Conservation (phyloP, 2,329 filamentous ascomycete genomes). For the Arthrobotrys musiformis region DNA sequence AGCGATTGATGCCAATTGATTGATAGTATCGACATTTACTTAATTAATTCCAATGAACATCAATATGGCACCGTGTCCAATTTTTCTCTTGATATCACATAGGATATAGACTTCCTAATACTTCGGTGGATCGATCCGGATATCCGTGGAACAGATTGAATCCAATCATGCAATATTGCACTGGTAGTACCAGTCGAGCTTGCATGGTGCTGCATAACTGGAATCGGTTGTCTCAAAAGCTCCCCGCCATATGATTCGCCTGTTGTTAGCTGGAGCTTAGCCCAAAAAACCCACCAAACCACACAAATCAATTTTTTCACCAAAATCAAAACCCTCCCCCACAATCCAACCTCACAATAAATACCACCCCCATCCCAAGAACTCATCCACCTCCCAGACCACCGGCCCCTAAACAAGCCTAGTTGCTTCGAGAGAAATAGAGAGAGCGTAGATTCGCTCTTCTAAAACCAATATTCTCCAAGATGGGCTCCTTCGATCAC, state of each 20-base stretch:
- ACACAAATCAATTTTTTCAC: constrained; percentile 49
- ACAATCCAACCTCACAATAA: constrained; percentile 33
- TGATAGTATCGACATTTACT: too few species aligned
- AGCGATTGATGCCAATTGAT: constrained; percentile 21
- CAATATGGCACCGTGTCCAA: too few species aligned
- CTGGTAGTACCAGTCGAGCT: too few species aligned
- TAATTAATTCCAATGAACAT: too few species aligned
- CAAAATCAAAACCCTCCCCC: constrained; percentile 36
- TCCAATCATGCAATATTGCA: too few species aligned
- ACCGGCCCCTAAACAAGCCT: constrained; percentile 10
- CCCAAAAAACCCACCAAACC: background rate
- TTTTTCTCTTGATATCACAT: too few species aligned
- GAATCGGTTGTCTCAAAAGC: background rate
- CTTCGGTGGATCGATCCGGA: too few species aligned
- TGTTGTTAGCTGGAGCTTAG: background rate
- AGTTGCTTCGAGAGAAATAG: constrained; percentile 16
- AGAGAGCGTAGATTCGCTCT: constrained; percentile 1
- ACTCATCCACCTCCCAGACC: background rate
- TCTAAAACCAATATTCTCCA: background rate
- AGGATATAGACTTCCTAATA: background rate
- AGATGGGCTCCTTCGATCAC: constrained; percentile 73
- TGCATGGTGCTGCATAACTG: background rate
- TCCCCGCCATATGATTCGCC: background rate
- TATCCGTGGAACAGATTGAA: too few species aligned
- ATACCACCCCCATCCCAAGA: background rate